Evolutionary conservation across 2,329 filamentous ascomycete genomes (phyloP).

Genomic region (Botryotinia globosa): DNA sequence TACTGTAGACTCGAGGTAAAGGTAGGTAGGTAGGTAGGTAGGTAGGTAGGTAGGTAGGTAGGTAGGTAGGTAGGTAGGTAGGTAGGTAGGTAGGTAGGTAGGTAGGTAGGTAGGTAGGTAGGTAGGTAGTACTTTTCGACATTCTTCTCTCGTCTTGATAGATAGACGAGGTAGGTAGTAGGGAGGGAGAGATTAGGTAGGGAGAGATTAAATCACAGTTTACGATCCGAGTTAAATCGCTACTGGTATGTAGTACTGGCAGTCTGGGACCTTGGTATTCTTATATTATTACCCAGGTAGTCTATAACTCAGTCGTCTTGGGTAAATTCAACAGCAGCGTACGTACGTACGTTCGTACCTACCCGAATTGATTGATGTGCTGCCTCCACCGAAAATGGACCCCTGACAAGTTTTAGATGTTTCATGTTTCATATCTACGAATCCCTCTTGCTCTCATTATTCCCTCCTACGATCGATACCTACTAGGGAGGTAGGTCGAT

Average conservation of each 20-base stretch:
- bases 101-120: too few relatives aligned
- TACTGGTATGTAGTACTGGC: too few relatives aligned
- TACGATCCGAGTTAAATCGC: neutral
- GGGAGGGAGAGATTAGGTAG: too few relatives aligned
- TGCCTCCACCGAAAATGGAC: neutral
- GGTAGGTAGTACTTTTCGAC: neutral
- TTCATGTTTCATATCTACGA: conserved; percentile 13
- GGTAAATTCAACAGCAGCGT: neutral
- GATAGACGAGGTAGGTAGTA: too few relatives aligned
- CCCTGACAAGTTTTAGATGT: conserved; percentile 8
- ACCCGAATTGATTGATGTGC: neutral
- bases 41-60: too few relatives aligned
- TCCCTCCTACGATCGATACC: neutral
- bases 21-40: too few relatives aligned
- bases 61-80: too few relatives aligned
- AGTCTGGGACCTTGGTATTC: too few relatives aligned
- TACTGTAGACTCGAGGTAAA: too few relatives aligned
- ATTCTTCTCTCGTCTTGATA: neutral
- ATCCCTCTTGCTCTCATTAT: neutral
- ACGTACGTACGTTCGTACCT: neutral
- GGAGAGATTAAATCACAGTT: too few relatives aligned
- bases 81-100: too few relatives aligned
- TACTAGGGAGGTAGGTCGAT: neutral
- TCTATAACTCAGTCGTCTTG: neutral
- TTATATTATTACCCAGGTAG: too few relatives aligned